Evolutionary conservation across 2,329 filamentous ascomycete species (phyloP).

Genomic region (Geoglossum cookeanum): DNA sequence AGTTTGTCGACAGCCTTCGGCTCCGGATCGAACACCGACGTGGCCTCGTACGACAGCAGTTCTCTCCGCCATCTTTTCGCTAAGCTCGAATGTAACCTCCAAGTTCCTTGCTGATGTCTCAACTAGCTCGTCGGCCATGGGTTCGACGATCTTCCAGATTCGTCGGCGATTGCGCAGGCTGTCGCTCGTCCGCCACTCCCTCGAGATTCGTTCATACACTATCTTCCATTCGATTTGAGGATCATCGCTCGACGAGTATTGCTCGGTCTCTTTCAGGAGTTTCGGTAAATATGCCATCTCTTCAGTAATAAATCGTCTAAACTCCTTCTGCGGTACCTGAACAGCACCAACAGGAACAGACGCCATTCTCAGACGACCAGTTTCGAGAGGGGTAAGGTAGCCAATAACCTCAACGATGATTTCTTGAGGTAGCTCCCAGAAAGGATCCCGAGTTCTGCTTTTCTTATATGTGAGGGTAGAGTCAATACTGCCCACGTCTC

Average conservation of each 20-base stretch:
- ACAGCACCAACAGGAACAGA: constrained; percentile 8
- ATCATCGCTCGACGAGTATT: constrained; percentile 3
- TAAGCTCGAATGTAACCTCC: background rate
- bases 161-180: constrained; percentile 11
- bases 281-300: constrained; percentile 12
- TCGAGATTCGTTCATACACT: constrained; percentile 10
- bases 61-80: constrained; percentile 5
- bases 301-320: constrained; percentile 11
- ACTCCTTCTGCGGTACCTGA: constrained; percentile 8
- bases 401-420: constrained; percentile 10
- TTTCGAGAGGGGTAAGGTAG: constrained; percentile 11
- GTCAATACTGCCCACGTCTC: background rate
- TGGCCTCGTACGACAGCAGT: constrained; percentile 11
- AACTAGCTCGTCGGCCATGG: constrained; percentile 12
- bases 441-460: background rate
- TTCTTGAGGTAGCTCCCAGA: constrained; percentile 8
- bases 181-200: constrained; percentile 10
- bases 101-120: constrained; percentile 7
- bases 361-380: constrained; percentile 10
- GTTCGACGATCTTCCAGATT: constrained; percentile 14
- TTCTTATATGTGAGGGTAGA: background rate
- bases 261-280: constrained; percentile 7
- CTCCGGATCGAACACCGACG: constrained; percentile 9
- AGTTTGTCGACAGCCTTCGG: constrained; percentile 9
- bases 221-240: constrained; percentile 10